These are phyloP conservation scores for Cryphonectria naterciae DNA, from an alignment of 2,329 filamentous ascomycete species.

Conservation along the genomic window DNA sequence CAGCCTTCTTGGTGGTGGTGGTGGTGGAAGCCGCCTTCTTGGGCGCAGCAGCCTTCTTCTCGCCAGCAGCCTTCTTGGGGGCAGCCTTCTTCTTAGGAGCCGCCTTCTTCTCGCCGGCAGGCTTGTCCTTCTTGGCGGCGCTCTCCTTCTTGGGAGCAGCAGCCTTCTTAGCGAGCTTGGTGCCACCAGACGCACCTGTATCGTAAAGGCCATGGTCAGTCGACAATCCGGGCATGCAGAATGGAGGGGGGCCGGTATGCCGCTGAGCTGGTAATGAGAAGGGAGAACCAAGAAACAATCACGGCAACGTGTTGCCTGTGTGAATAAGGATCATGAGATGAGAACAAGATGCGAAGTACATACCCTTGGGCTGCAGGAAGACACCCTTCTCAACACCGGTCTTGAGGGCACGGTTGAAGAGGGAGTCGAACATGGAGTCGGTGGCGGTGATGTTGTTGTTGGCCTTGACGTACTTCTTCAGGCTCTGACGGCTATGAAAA, in stretches of 20 bases:
- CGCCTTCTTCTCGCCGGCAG: conserved; percentile 36
- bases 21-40: conserved; percentile 49
- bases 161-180: conserved; percentile 72
- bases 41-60: conserved; percentile 47
- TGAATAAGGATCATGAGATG: neutral
- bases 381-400: conserved; percentile 82
- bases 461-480: conserved; percentile 65
- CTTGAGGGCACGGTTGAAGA: conserved; percentile 86
- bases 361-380: conserved; percentile 91
- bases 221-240: neutral
- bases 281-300: neutral
- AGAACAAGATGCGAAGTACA: conserved; percentile 38
- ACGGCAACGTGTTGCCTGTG: neutral
- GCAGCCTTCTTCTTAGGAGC: conserved; percentile 44
- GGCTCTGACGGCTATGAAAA: conserved; percentile 54
- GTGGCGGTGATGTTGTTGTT: conserved; percentile 53
- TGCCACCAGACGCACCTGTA: conserved; percentile 79
- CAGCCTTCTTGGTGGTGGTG: conserved; percentile 47
- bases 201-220: conserved; percentile 6
- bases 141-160: conserved; percentile 40
- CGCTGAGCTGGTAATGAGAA: neutral
- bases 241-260: neutral
- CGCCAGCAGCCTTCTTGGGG: conserved; percentile 37
- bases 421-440: conserved; percentile 66
- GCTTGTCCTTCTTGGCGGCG: conserved; percentile 39